Evolutionary conservation across 2,329 filamentous ascomycete genomes (phyloP).

Genomic region (Cercospora sp.): DNA sequence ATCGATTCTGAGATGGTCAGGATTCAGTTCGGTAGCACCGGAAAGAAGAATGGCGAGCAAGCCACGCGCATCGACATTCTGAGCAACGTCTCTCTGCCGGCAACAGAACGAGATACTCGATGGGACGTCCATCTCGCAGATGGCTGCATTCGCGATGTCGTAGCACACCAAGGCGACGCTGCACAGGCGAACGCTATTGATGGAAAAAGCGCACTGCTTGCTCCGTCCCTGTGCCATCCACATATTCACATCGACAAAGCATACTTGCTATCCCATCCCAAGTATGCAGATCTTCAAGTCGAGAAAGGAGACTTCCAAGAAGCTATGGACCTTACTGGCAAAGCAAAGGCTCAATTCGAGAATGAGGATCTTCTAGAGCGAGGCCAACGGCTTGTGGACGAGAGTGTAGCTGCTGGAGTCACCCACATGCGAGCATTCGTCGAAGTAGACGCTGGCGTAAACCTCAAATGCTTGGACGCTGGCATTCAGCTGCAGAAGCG

Average conservation of each 20-base stretch:
- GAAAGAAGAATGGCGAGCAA: not conserved
- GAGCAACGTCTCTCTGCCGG: slow-evolving; percentile 21
- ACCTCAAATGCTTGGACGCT: slow-evolving; percentile 57
- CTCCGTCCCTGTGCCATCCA: slow-evolving; percentile 66
- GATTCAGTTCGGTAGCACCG: slow-evolving; percentile 26
- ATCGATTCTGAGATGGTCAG: slow-evolving; percentile 38
- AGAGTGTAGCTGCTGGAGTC: slow-evolving; percentile 64
- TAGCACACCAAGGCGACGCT: not conserved
- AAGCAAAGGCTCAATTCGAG: slow-evolving; percentile 65
- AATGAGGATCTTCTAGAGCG: slow-evolving; percentile 62
- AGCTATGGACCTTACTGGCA: slow-evolving; percentile 59
- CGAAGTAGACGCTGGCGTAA: slow-evolving; percentile 65
- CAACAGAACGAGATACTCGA: slow-evolving; percentile 6
- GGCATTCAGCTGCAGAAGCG: slow-evolving; percentile 56
- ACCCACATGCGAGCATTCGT: slow-evolving; percentile 71
- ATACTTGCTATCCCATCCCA: slow-evolving; percentile 59
- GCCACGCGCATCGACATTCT: not conserved
- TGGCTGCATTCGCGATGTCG: slow-evolving; percentile 9
- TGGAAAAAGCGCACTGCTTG: slow-evolving; percentile 45
- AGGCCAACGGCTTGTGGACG: slow-evolving; percentile 64
- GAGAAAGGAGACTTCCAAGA: slow-evolving; percentile 63
- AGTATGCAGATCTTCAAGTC: slow-evolving; percentile 62
- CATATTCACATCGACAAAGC: slow-evolving; percentile 72
- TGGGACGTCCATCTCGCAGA: slow-evolving; percentile 22
- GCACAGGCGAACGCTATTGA: slow-evolving; percentile 37